A percentile compares a stretch with the other conserved stretches of the same genome.
phyloP scores from a whole-genome alignment of 352 stramenopile species.

The Pythium periplocum region DNA sequence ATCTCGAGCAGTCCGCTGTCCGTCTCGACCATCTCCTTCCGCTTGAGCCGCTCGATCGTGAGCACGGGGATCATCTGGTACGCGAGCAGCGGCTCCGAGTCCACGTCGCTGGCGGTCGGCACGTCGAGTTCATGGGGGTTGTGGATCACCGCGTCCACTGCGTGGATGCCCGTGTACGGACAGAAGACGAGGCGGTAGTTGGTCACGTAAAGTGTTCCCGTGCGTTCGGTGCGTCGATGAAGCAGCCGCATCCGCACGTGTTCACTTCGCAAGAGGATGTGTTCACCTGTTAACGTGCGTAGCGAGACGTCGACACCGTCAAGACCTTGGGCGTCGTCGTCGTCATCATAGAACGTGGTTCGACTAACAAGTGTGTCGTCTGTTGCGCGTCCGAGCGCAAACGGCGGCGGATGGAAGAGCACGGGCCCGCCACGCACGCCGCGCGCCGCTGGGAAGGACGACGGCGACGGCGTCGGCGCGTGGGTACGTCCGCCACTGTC shows the following conservation, averaged over 20 bases:
- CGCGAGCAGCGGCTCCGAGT: slow-evolving; percentile 6
- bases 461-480: no score
- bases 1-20: slow-evolving; percentile 70
- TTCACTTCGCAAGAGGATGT: slow-evolving; percentile 54
- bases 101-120: no score
- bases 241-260: slow-evolving; percentile 57
- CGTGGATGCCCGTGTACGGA: slow-evolving; percentile 16
- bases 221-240: slow-evolving; percentile 19
- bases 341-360: not conserved
- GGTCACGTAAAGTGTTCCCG: slow-evolving; percentile 67
- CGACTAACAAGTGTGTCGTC: slow-evolving; percentile 5
- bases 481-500: no score
- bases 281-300: slow-evolving; percentile 60
- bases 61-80: slow-evolving; percentile 73
- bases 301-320: slow-evolving; percentile 19
- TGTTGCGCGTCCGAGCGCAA: no score
- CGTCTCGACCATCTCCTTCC: slow-evolving; percentile 69
- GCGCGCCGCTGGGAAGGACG: no score
- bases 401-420: no score
- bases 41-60: slow-evolving; percentile 68
- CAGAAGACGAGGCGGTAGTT: slow-evolving; percentile 82
- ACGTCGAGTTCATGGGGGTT: no score
- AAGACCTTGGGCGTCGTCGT: not conserved
- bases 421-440: no score
- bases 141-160: no score